Evolutionary conservation across 371 early-diverging fungal genomes (phyloP).

Genomic region (Mortierella sp.): DNA sequence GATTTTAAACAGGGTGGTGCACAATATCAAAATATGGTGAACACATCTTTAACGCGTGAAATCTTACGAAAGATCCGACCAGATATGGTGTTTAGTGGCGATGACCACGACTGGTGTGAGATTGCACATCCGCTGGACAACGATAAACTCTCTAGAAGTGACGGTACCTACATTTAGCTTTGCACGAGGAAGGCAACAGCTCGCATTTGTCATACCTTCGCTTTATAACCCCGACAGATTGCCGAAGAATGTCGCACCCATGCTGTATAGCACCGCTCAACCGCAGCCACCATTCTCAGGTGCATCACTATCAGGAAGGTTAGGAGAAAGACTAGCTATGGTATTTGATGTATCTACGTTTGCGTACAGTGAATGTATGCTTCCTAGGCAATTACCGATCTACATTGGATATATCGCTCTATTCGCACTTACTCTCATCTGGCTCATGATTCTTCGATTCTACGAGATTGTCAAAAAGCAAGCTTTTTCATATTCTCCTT

Average conservation of each 20-base stretch:
- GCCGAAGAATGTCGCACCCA: background rate
- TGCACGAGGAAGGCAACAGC: conserved; percentile 63
- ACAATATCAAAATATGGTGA: conserved; percentile 90
- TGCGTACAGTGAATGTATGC: conserved; percentile 25
- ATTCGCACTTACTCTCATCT: conserved; percentile 14
- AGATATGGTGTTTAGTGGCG: conserved; percentile 83
- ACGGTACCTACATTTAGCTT: conserved; percentile 69
- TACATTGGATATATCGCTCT: conserved; percentile 16
- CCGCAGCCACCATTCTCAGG: background rate
- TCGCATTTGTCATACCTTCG: conserved; percentile 59
- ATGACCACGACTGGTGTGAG: conserved; percentile 93
- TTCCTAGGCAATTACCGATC: conserved; percentile 21
- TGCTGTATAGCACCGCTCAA: background rate
- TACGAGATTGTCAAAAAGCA: conserved; percentile 8
- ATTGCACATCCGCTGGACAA: conserved; percentile 58
- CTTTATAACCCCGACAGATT: conserved; percentile 29
- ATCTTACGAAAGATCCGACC: conserved; percentile 78
- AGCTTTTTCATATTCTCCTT: background rate
- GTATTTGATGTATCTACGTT: conserved; percentile 11
- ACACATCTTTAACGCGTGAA: conserved; percentile 59
- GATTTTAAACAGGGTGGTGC: conserved; percentile 73
- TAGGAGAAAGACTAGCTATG: background rate
- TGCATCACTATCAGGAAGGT: background rate
- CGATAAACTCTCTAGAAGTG: conserved; percentile 48
- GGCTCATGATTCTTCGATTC: conserved; percentile 23